These are phyloP conservation scores for Astrephomene gubernaculifera DNA, from an alignment of 139 green algal genomes.

Conservation along the genomic window DNA sequence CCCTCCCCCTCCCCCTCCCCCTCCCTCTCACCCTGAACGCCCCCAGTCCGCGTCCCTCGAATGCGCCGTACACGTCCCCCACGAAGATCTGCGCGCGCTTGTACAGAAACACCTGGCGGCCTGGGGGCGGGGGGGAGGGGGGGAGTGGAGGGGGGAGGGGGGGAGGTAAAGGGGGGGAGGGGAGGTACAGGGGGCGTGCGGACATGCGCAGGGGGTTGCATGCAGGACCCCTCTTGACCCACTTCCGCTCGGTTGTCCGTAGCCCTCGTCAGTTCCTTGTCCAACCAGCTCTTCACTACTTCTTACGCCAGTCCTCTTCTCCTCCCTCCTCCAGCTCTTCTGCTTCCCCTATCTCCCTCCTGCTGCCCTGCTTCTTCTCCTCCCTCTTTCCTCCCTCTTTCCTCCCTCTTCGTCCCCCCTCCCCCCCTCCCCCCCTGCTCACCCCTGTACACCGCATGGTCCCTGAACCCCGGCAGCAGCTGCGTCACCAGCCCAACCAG, in stretches of 20 bases:
- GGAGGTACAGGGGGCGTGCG: no score
- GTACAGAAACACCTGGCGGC: slow-evolving; percentile 90
- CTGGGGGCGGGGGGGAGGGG: neutral
- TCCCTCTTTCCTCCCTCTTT: no score
- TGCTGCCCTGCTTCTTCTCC: no score
- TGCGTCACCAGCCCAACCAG: slow-evolving; percentile 81
- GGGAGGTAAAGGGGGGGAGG: neutral
- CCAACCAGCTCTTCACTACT: no score
- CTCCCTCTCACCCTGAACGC: slow-evolving; percentile 59
- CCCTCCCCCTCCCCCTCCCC: neutral
- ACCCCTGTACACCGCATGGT: slow-evolving; percentile 83
- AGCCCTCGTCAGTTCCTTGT: no score
- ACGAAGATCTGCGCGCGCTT: slow-evolving; percentile 98
- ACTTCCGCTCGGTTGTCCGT: no score
- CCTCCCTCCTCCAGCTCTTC: no score
- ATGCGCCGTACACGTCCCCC: slow-evolving; percentile 91
- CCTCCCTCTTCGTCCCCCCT: neutral
- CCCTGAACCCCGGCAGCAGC: slow-evolving; percentile 88
- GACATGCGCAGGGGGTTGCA: no score
- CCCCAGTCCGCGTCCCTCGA: slow-evolving; percentile 79
- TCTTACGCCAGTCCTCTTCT: no score
- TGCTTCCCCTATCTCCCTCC: no score
- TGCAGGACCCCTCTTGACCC: no score
- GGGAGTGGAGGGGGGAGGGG: neutral
- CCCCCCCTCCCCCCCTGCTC: neutral